Evolutionary conservation across 1,284 basidiomycete species (phyloP).

Genomic region (Meripilus lineatus): DNA sequence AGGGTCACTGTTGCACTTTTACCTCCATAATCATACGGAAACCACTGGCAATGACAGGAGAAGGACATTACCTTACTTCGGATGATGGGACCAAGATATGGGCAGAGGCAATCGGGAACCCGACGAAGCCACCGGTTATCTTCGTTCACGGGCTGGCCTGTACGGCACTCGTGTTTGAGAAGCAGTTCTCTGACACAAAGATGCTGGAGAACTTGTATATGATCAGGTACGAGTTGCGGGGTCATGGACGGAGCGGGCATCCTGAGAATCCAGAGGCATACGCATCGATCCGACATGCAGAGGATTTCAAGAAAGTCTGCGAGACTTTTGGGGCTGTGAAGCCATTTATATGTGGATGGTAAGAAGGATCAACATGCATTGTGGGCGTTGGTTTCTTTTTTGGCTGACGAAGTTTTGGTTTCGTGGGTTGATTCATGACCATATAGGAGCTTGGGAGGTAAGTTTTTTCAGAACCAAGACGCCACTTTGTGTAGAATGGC

Average conservation of each 20-base stretch:
- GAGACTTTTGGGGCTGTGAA: constrained; percentile 27
- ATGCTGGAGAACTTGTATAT: constrained; percentile 30
- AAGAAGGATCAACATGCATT: constrained; percentile 7
- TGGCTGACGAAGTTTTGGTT: too few species aligned
- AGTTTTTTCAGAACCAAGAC: too few species aligned
- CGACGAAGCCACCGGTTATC: constrained; percentile 33
- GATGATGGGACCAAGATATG: constrained; percentile 25
- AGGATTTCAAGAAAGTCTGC: constrained; percentile 32
- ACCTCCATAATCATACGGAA: too few species aligned
- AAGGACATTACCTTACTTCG: constrained; percentile 18
- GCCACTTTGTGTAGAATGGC: too few species aligned
- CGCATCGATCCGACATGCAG: constrained; percentile 27
- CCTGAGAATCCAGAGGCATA: constrained; percentile 21
- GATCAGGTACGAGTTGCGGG: constrained; percentile 31
- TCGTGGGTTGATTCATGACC: neutral
- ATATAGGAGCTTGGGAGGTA: constrained; percentile 35
- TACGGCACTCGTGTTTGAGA: constrained; percentile 32
- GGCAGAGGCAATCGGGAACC: constrained; percentile 36
- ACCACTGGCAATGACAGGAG: constrained; percentile 1
- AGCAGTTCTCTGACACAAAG: constrained; percentile 30
- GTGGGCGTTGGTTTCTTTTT: neutral
- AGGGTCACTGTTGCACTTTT: too few species aligned
- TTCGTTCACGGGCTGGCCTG: constrained; percentile 39
- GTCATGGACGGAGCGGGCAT: constrained; percentile 27
- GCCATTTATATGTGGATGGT: constrained; percentile 37